Evolutionary conservation across 768 basidiomycete genomes (phyloP), one percentile per base, ranked within the genome.

Genomic region (Boletus subparvulus): DNA sequence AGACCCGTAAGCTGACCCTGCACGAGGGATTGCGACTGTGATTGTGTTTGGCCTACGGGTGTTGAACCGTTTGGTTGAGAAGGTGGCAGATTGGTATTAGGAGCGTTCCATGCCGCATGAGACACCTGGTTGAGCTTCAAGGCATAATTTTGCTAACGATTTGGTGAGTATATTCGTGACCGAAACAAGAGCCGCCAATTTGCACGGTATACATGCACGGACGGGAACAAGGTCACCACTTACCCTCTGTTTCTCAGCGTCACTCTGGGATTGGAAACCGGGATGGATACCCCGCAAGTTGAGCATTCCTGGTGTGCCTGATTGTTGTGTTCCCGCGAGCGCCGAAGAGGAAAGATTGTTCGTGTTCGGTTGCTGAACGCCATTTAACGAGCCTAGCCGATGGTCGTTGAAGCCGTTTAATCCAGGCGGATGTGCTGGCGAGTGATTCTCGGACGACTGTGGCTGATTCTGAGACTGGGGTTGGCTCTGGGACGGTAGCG

Each of bases 241-340:
- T 74, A 88, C 87, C 78, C 88, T 80, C 65, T 70, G 69, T 50
- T 90, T 90, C 65, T 90, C 89, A 17, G 80, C 74, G 53, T 91
- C 89, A 19, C 79, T 75, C 55, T 83, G 81, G 52, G 73, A 77
- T 68, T 83, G 82, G 54, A 84, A 71, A 77, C 61, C 83, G 32
- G 63, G 70, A 50, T 71, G 71, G 41, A 66, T 70, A 62, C 71
- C 77, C 56, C 67, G 76, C 52, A 81, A 60, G 56, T 87, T 89
- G 61, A 90, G 71, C 78, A 91, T 78, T 39, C 88, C 88, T 8
- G 88, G 88, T 50, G 87, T 81, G 52, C 70, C 75, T 48, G 77
- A 77, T 58, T 77, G 78, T 62, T 79, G 78, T 58, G 78, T 75
- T 69, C 75, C 71, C 71, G 75, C 54, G 71, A 77, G 60, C 71